Base-by-base conservation (phyloP, 106 monocot species). In the Vanilla planifolia region DNA sequence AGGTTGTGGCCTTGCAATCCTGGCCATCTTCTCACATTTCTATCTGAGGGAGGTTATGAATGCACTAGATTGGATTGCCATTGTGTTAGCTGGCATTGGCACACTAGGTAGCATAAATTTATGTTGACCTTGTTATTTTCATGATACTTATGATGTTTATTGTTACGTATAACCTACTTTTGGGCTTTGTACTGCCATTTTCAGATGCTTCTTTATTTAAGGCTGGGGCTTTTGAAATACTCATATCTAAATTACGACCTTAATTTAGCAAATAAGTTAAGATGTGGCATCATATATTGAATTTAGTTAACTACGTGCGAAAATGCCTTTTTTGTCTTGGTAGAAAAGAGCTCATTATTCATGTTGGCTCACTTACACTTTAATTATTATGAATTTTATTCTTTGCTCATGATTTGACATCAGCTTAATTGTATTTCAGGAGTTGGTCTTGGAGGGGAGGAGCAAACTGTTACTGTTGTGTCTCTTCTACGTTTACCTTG, bases 1-100 rank as follows among this genome's bases (percentile, higher is more conserved):
- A 65, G 96, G 96, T 45, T 90, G 87, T 77, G 96, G 96, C 41
- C 87, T 96, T 67, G 90, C 96, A 59, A 91, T 96, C 76, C 81
- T 91, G 21, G 91, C 71, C 28, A 68, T 96, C 22, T 96, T 96
- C 77, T 96, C 96, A 4, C 91, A 91, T 81, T 96, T 87, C 73
- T 96, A 96, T 75, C 81, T 96, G 11, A 84, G 88, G 63, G 96
- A 96, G 69, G 66, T 81, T 20, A 84, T 96, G 84, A 96, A 96
- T 79, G 79, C 73, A 68, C 68, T 91, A 43, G 96, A 96, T 36
- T 96, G 96, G 96, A 40, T 91, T 36, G 96, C 84, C 11, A 91
- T 96, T 65, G 59, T 77, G 14, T 77, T 90, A 41, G 96, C 96
- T 74, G 87, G 91, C 73, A 20, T 85, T 73, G 96, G 96, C 55